Conservation (phyloP, 1,284 basidiomycete genomes). For the Afroboletus lepidellus region DNA sequence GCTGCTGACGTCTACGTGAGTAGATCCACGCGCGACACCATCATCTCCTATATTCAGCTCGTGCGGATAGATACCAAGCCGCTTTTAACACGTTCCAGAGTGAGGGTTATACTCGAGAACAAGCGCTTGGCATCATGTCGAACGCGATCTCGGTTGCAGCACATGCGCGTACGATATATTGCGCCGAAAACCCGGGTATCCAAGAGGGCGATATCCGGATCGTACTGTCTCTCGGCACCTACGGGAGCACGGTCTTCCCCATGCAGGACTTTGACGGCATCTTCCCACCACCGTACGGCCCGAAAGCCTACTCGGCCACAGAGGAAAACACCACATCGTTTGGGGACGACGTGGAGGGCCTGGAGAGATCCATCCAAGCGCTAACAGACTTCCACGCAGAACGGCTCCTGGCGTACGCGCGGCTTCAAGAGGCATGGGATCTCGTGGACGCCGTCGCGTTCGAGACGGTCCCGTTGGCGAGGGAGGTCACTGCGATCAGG, state of each 20-base stretch:
- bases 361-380: constrained; percentile 45
- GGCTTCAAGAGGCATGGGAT: constrained; percentile 51
- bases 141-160: constrained; percentile 53
- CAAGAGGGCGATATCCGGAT: constrained; percentile 39
- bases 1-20: constrained; percentile 63
- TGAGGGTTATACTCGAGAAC: constrained; percentile 47
- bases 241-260: constrained; percentile 64
- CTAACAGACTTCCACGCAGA: constrained; percentile 68
- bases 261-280: constrained; percentile 74
- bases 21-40: background rate
- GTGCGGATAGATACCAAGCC: constrained; percentile 57
- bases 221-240: constrained; percentile 73
- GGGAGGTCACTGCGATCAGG: constrained; percentile 68
- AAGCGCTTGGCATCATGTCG: constrained; percentile 52
- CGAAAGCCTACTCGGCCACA: constrained; percentile 38
- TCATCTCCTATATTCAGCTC: background rate
- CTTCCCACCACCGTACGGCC: constrained; percentile 77
- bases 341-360: constrained; percentile 30
- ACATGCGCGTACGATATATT: constrained; percentile 42
- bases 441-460: constrained; percentile 68
- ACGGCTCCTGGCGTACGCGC: constrained; percentile 56
- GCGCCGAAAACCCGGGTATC: constrained; percentile 21
- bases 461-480: constrained; percentile 72
- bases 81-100: constrained; percentile 52
- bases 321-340: constrained; percentile 46